Percentiles rank a stretch among this genome's conserved stretches.
These are phyloP conservation scores for Plectosphaerella plurivora DNA, from an alignment of 2,329 filamentous ascomycete genomes.

Conservation along the genomic window DNA sequence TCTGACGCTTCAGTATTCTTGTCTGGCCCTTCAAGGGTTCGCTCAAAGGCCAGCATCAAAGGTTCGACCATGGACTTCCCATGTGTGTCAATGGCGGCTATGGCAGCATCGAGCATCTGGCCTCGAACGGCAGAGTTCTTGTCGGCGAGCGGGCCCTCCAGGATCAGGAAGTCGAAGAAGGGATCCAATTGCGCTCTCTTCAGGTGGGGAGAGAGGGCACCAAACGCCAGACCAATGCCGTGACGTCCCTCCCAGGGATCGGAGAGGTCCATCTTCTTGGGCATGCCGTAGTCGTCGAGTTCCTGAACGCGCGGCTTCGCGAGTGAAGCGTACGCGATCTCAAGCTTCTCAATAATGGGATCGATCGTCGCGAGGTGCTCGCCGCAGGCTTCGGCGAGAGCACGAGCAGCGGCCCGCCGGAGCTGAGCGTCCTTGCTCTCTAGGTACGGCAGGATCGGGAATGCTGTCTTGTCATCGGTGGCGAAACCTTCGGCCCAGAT, in stretches of 20 bases:
- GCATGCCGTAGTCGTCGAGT: slow-evolving; percentile 92
- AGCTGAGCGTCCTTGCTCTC: slow-evolving; percentile 77
- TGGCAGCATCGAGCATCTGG: slow-evolving; percentile 90
- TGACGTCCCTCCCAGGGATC: slow-evolving; percentile 92
- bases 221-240: slow-evolving; percentile 83
- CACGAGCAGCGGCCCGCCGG: slow-evolving; percentile 75
- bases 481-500: slow-evolving; percentile 93
- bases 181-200: slow-evolving; percentile 64
- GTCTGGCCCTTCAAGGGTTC: slow-evolving; percentile 79
- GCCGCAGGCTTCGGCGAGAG: slow-evolving; percentile 70
- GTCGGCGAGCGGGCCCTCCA: slow-evolving; percentile 83
- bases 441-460: slow-evolving; percentile 71
- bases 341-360: slow-evolving; percentile 59
- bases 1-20: slow-evolving; percentile 78
- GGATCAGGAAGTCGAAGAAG: slow-evolving; percentile 82
- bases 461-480: slow-evolving; percentile 59
- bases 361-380: slow-evolving; percentile 56
- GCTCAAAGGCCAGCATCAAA: slow-evolving; percentile 89
- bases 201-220: slow-evolving; percentile 70
- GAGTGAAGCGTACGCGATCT: slow-evolving; percentile 69
- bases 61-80: slow-evolving; percentile 80
- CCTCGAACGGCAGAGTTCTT: slow-evolving; percentile 70
- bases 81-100: slow-evolving; percentile 72
- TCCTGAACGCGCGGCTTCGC: slow-evolving; percentile 79
- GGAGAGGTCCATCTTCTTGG: slow-evolving; percentile 77